Conservation (phyloP, 2,329 filamentous ascomycete genomes). For the Phoma sp. region DNA sequence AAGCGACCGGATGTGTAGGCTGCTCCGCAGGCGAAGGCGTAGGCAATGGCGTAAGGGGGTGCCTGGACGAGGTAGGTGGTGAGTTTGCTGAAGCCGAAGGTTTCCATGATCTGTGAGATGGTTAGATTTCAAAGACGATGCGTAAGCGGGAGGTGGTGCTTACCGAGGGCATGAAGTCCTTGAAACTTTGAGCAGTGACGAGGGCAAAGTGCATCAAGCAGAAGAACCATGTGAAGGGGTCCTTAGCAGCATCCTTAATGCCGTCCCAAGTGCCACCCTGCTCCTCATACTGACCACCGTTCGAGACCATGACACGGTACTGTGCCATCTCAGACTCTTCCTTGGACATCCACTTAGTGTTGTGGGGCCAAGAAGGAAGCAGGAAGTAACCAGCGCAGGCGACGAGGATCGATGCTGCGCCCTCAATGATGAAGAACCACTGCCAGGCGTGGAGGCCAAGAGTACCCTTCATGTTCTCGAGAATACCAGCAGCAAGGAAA, state of each 20-base stretch:
- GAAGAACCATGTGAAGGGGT: conserved; percentile 52
- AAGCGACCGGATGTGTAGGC: conserved; percentile 38
- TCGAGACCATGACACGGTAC: conserved; percentile 37
- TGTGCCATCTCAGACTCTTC: conserved; percentile 35
- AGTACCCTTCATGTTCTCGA: conserved; percentile 53
- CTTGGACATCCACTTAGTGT: conserved; percentile 13
- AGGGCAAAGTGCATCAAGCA: conserved; percentile 49
- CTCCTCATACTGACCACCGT: conserved; percentile 47
- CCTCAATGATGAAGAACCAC: conserved; percentile 61
- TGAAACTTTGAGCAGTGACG: conserved; percentile 42
- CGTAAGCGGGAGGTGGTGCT: neutral
- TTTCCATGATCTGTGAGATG: conserved; percentile 26
- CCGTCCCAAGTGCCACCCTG: conserved; percentile 50
- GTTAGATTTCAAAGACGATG: neutral
- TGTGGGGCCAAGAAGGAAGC: conserved; percentile 38
- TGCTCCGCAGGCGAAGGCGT: conserved; percentile 29
- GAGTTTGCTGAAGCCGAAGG: conserved; percentile 22
- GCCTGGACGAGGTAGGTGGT: conserved; percentile 52
- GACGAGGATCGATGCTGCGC: conserved; percentile 56
- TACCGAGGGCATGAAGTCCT: conserved; percentile 43
- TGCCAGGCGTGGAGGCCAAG: conserved; percentile 47
- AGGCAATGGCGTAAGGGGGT: conserved; percentile 47
- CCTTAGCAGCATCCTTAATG: conserved; percentile 45
- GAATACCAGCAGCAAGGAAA: conserved; percentile 54
- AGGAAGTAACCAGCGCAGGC: conserved; percentile 45